Evolutionary conservation across 2,329 filamentous ascomycete genomes (phyloP).

Genomic region (Sphaceloma murrayae): DNA sequence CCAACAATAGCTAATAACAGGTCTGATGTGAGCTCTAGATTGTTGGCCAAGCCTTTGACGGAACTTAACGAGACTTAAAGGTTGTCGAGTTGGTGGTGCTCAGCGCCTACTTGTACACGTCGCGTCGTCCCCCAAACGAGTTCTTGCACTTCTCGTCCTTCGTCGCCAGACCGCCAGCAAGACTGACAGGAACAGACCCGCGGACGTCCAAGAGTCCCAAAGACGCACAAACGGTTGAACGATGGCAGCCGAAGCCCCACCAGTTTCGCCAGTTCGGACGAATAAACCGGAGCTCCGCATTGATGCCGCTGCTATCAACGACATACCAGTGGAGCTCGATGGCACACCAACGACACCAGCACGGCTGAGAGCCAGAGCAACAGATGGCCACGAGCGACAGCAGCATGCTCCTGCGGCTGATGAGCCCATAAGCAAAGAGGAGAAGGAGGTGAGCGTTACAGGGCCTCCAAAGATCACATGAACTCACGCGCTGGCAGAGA

Average conservation of each 20-base stretch:
- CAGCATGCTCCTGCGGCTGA: neutral
- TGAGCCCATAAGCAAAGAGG: neutral
- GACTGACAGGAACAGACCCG: too few relatives aligned
- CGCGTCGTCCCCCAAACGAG: neutral
- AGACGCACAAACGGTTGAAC: neutral
- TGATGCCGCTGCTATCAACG: slow-evolving; percentile 34
- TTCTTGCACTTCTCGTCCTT: too few relatives aligned
- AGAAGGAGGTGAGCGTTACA: slow-evolving; percentile 4
- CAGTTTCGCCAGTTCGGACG: slow-evolving; percentile 24
- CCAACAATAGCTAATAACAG: too few relatives aligned
- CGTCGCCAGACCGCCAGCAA: too few relatives aligned
- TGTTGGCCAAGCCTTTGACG: too few relatives aligned
- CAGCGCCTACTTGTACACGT: neutral
- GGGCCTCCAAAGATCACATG: neutral
- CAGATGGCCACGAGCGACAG: slow-evolving; percentile 1
- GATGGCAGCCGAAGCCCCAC: slow-evolving; percentile 9
- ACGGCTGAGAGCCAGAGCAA: slow-evolving; percentile 15
- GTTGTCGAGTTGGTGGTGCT: neutral
- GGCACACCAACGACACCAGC: slow-evolving; percentile 27
- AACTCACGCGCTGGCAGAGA: slow-evolving; percentile 25
- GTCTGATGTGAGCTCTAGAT: too few relatives aligned
- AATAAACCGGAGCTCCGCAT: slow-evolving; percentile 30
- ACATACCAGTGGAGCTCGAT: slow-evolving; percentile 37
- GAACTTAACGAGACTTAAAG: neutral
- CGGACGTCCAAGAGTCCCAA: neutral